Conservation (phyloP, 768 basidiomycete species). For the Fistulinella prunicolor region DNA sequence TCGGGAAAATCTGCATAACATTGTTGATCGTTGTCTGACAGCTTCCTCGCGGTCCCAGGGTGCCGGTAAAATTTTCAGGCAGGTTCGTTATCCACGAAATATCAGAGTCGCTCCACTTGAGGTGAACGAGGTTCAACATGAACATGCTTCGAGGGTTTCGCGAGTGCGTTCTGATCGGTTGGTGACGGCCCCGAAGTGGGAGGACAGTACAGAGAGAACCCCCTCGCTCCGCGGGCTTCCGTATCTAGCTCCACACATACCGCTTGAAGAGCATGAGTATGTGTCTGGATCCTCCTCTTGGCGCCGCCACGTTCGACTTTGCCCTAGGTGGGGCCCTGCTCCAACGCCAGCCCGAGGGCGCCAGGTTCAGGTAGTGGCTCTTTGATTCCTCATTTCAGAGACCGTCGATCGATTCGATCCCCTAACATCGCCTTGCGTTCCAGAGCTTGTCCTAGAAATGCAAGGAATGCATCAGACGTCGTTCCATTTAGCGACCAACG, state of each 20-base stretch:
- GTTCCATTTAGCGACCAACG: constrained; percentile 4
- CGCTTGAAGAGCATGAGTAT: neutral
- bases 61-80: neutral
- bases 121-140: neutral
- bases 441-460: constrained; percentile 3
- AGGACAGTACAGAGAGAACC: neutral
- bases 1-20: constrained; percentile 3
- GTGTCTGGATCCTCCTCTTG: neutral
- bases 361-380: neutral
- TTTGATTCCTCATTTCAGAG: neutral
- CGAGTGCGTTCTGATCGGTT: neutral
- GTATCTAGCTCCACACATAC: neutral
- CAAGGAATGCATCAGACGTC: neutral
- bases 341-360: neutral
- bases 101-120: constrained; percentile 2
- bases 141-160: neutral
- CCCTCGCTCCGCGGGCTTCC: neutral
- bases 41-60: constrained; percentile 6
- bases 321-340: neutral
- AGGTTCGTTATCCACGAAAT: constrained; percentile 1
- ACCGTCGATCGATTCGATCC: constrained; percentile 5
- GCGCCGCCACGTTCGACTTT: constrained; percentile 5
- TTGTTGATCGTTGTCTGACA: neutral
- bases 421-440: constrained; percentile 14
- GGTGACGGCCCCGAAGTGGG: neutral